Base-by-base conservation (phyloP, 1,284 basidiomycete species). In the Naganishia liquefaciens region DNA sequence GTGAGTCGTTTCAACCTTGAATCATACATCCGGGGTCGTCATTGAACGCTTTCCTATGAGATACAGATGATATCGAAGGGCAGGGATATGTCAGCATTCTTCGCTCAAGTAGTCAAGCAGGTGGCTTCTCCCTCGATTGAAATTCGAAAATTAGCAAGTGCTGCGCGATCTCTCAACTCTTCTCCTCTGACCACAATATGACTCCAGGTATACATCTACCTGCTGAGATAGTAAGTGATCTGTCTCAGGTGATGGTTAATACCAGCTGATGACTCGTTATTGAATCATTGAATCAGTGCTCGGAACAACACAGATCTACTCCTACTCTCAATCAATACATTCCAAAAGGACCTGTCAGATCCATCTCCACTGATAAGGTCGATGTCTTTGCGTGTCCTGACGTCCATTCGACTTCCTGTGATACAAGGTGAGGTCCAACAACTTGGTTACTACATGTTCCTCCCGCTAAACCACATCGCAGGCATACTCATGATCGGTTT, bases 281-380 rank as follows among this genome's bases (percentile, higher is more conserved):
- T 15, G 30, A 15, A 47, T 47, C n/a, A 21, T n/a, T n/a, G n/a
- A n/a, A n/a, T 10, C 49, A 77, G 76, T 78, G 93, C 95, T 50
- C 87, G 90, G 54, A 86, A 88, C 54, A 92, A 94, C 73, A 94
- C 95, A 9, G 96, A 99, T 78, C 86, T 99, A 60, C 90, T 96
- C 0, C 81, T 99, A 42, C 84, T 99, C 27, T 95, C 93, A 6
- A 96, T 99, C 82, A 99, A 99, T 80, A 96, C 95, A 11, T 98
- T 98, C 76, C 96, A 99, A 79, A 93, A 93, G 76, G 96, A 99
- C 79, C 83, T 99, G 21, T 87, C 88, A 1, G 95, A 99, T 74
- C 82, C 87, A 9, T 96, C 89, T 67, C 95, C 96, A 0, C 85
- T 98, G 70, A 94, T 94, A 65, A 86, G 91, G 33, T 90, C 91